Evolutionary conservation across 805 yeast species (phyloP), one percentile per base, ranked within the genome.

Genomic region (Lachancea sp.): DNA sequence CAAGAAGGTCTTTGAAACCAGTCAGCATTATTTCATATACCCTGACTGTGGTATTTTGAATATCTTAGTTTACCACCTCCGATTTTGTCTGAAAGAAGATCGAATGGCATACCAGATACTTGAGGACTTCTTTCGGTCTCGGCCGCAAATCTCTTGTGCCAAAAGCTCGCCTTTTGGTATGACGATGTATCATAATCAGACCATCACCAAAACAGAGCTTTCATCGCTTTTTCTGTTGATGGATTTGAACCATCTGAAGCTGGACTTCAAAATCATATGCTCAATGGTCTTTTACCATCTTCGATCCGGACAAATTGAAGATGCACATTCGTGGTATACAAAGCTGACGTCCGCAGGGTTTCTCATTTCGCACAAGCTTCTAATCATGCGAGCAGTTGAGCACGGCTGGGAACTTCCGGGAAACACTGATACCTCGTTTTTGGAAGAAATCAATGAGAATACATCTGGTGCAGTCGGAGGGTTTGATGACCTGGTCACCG

Each of bases 261-360:
- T 63, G 33, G 54, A 57, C 18, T 59, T 62, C 31, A 56, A 57
- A 15, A 46, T 57, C 15, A 60, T 63, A 35, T 41, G 51, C 2
- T 48, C 56, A 3, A 57, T 63, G 62, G 51, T 61, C 1, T 41
- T 55, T 4, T 49, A 56, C 27, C 46, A 54, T 36, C 17, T 54
- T 5, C 38, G 49, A 26, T 41, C 50, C 36, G 43, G 47, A 10
- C 51, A 57, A 18, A 38, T 40, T 11, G 49, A 49, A 2, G 55
- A 51, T 13, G 66, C 67, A 2, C 42, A 55, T 13, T 13, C 46
- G 6, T 63, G 66, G 66, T 63, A 60, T 36, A 20, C 50, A 25
- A 60, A 51, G 39, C 53, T 61, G 11, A 22, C 52, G 5, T 27
- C 43, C n/a, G 57, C 55, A 10, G 53, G 55, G 2, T 62, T 56